Evolutionary conservation across 2,329 filamentous ascomycete species (phyloP).

Genomic region (Aquanectria penicillioides): DNA sequence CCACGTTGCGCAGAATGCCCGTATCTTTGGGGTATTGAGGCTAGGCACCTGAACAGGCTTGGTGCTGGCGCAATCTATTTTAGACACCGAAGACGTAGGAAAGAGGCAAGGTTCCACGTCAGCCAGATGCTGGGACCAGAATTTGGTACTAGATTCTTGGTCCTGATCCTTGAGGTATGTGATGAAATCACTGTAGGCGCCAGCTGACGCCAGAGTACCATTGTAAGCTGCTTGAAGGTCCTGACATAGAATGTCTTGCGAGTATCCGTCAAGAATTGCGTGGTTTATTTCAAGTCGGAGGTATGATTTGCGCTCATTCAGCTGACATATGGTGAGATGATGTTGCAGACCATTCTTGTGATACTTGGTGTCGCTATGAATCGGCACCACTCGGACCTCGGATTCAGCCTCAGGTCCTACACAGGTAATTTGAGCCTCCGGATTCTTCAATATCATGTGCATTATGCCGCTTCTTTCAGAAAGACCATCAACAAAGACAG

Average conservation of each 20-base stretch:
- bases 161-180: slow-evolving; percentile 2
- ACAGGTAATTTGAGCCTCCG: no score
- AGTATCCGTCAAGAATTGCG: slow-evolving; percentile 43
- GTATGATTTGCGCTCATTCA: slow-evolving; percentile 8
- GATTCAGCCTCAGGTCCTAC: no score
- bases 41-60: neutral
- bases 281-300: slow-evolving; percentile 46
- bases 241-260: slow-evolving; percentile 39
- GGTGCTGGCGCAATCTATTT: neutral
- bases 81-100: neutral
- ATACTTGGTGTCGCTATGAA: neutral
- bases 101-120: neutral
- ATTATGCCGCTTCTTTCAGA: slow-evolving; percentile 11
- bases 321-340: slow-evolving; percentile 25
- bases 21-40: neutral
- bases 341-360: slow-evolving; percentile 8
- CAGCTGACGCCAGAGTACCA: neutral
- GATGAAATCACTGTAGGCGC: slow-evolving; percentile 11
- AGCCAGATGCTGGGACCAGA: neutral
- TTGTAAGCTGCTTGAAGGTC: slow-evolving; percentile 43
- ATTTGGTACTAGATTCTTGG: neutral
- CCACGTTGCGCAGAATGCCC: neutral
- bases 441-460: slow-evolving; percentile 22
- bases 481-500: slow-evolving; percentile 16
- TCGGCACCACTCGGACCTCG: neutral